These are phyloP conservation scores for Alliaria petiolata DNA, from an alignment of 345 rosid genomes.

Conservation along the genomic window DNA sequence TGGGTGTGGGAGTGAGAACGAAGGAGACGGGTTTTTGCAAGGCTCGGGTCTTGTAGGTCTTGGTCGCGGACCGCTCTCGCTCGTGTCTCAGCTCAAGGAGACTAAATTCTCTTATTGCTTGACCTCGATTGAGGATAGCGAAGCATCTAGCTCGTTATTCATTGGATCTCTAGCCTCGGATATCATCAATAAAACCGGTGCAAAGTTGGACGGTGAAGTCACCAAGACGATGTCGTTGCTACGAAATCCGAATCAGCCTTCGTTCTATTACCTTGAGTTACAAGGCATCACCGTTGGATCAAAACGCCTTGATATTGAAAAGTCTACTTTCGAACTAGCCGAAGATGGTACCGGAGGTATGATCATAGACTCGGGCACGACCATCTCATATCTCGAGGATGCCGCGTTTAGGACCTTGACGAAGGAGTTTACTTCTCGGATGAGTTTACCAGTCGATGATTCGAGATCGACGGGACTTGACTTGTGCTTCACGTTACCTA, in stretches of 20 bases:
- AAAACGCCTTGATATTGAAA: constrained; percentile 50
- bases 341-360: constrained; percentile 85
- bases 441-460: constrained; percentile 45
- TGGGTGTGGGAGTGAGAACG: constrained; percentile 81
- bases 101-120: constrained; percentile 80
- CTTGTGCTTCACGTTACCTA: constrained; percentile 68
- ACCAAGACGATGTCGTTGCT: constrained; percentile 54
- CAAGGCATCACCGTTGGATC: constrained; percentile 82
- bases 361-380: constrained; percentile 89
- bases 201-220: neutral
- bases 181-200: neutral
- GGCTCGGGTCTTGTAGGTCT: constrained; percentile 91
- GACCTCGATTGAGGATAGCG: constrained; percentile 53
- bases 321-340: constrained; percentile 58
- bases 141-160: constrained; percentile 54
- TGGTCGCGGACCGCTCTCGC: constrained; percentile 66
- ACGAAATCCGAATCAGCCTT: constrained; percentile 62
- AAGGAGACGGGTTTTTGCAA: constrained; percentile 81
- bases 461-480: constrained; percentile 71
- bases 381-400: constrained; percentile 69
- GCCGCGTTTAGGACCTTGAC: constrained; percentile 47
- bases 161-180: constrained; percentile 40
- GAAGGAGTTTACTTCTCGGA: constrained; percentile 50
- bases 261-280: constrained; percentile 82
- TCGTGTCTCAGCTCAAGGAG: constrained; percentile 74